Conservation (phyloP, 2,329 filamentous ascomycete species). For the Epichloe coenophiala region DNA sequence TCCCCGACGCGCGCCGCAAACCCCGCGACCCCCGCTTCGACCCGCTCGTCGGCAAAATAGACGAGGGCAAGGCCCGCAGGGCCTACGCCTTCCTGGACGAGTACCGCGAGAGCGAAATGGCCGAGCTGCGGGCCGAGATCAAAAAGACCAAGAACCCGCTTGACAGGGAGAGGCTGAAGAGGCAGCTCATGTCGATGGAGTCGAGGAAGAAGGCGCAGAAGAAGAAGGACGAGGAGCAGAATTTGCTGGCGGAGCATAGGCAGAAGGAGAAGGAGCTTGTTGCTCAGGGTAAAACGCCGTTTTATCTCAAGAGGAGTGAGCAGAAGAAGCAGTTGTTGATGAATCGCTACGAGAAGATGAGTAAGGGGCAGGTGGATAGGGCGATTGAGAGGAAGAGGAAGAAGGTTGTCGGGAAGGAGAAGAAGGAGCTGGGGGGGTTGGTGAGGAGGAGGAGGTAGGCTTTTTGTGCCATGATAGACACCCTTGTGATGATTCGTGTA, state of each 20-base stretch:
- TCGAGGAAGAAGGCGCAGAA: conserved; percentile 59
- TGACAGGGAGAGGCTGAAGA: conserved; percentile 57
- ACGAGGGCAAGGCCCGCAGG: conserved; percentile 47
- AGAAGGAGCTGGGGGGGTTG: conserved; percentile 48
- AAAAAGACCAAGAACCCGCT: conserved; percentile 49
- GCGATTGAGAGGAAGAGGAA: conserved; percentile 78
- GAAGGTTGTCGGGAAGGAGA: conserved; percentile 78
- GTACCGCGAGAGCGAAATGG: conserved; percentile 75
- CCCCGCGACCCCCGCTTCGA: conserved; percentile 84
- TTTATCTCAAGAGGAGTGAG: conserved; percentile 85
- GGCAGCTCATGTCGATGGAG: conserved; percentile 64
- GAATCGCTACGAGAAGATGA: conserved; percentile 72
- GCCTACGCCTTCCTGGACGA: conserved; percentile 82
- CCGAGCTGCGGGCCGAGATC: conserved; percentile 54
- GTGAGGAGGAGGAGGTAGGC: conserved; percentile 14
- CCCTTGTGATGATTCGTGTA: too few relatives aligned
- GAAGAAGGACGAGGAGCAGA: conserved; percentile 54
- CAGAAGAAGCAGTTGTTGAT: conserved; percentile 75
- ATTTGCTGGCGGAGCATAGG: conserved; percentile 62
- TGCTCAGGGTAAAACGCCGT: conserved; percentile 80
- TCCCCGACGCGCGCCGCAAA: conserved; percentile 45
- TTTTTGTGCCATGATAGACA: too few relatives aligned
- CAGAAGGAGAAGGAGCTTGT: conserved; percentile 74
- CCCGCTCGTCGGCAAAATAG: conserved; percentile 32
- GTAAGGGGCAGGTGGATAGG: conserved; percentile 70